These are phyloP conservation scores for Caloboletus inedulis DNA, from an alignment of 1,284 basidiomycete genomes.

Conservation along the genomic window DNA sequence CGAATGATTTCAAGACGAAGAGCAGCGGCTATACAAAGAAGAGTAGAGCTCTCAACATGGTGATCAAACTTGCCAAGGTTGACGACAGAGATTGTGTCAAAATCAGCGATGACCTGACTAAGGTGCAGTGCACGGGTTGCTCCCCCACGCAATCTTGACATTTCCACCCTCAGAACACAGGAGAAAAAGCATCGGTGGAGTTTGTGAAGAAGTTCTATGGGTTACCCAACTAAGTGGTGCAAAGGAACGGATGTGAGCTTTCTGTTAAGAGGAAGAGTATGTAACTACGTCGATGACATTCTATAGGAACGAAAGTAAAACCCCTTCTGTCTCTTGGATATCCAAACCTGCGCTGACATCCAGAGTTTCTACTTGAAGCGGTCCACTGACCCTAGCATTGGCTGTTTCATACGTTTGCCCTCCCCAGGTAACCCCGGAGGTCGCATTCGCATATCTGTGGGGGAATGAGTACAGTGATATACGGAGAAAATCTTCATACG, in stretches of 20 bases:
- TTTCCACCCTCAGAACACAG: slow-evolving; percentile 35
- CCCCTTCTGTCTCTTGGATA: slow-evolving; percentile 54
- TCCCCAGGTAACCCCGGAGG: slow-evolving; percentile 55
- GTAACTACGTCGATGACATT: background rate
- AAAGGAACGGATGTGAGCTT: background rate
- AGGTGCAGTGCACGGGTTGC: slow-evolving; percentile 49
- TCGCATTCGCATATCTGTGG: slow-evolving; percentile 54
- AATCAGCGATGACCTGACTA: slow-evolving; percentile 86
- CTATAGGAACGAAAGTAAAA: slow-evolving; percentile 40
- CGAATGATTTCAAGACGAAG: slow-evolving; percentile 76
- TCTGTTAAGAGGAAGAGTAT: background rate
- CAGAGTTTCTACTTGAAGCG: slow-evolving; percentile 34
- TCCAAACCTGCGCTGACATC: slow-evolving; percentile 45
- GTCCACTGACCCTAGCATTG: slow-evolving; percentile 46
- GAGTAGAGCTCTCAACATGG: slow-evolving; percentile 87
- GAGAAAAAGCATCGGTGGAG: slow-evolving; percentile 25
- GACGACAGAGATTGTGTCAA: slow-evolving; percentile 80
- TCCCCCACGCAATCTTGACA: background rate
- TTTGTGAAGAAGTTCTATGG: slow-evolving; percentile 29
- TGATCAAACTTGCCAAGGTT: slow-evolving; percentile 84
- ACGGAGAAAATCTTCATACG: slow-evolving; percentile 31
- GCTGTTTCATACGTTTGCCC: slow-evolving; percentile 63
- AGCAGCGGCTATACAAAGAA: slow-evolving; percentile 55
- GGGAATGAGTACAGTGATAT: slow-evolving; percentile 1
- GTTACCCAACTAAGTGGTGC: slow-evolving; percentile 13